Evolutionary conservation across 805 yeast species (phyloP).

Genomic region (Myxozyma nipponensis): DNA sequence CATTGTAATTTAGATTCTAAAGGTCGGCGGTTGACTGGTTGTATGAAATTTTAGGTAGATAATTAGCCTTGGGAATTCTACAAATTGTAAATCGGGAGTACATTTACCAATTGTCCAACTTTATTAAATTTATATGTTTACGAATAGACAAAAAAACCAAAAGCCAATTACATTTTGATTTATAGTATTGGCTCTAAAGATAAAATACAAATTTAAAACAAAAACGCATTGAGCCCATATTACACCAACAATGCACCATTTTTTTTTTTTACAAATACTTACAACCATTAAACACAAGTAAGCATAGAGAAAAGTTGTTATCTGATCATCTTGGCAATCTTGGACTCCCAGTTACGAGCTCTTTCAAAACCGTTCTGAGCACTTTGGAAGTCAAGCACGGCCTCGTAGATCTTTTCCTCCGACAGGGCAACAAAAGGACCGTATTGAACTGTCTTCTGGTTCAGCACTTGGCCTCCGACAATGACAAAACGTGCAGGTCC

Average conservation of each 20-base stretch:
- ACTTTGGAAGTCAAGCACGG: slow-evolving; percentile 65
- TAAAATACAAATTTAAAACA: not conserved
- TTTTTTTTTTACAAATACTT: not conserved
- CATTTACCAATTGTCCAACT: no score
- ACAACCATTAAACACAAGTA: not conserved
- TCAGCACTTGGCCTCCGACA: slow-evolving; percentile 33
- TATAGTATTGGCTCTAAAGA: not conserved
- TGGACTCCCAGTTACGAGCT: slow-evolving; percentile 36
- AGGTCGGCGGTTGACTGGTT: no score
- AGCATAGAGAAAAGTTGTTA: not conserved
- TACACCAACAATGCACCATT: not conserved
- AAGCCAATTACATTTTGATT: no score
- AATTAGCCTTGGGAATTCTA: no score
- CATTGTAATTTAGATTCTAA: no score
- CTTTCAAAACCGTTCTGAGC: slow-evolving; percentile 37
- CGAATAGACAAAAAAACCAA: no score
- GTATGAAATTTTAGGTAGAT: no score
- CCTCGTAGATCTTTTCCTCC: slow-evolving; percentile 60
- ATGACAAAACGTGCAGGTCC: slow-evolving; percentile 26
- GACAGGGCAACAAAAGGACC: slow-evolving; percentile 88
- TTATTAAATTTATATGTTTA: no score
- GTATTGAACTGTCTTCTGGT: slow-evolving; percentile 63
- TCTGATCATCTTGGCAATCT: slow-evolving; percentile 31
- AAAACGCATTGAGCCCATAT: not conserved
- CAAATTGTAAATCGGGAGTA: no score